Evolutionary conservation across 805 yeast genomes (phyloP), one percentile per base, ranked within the genome.

Genomic region (Zygosaccharomyces lentus): DNA sequence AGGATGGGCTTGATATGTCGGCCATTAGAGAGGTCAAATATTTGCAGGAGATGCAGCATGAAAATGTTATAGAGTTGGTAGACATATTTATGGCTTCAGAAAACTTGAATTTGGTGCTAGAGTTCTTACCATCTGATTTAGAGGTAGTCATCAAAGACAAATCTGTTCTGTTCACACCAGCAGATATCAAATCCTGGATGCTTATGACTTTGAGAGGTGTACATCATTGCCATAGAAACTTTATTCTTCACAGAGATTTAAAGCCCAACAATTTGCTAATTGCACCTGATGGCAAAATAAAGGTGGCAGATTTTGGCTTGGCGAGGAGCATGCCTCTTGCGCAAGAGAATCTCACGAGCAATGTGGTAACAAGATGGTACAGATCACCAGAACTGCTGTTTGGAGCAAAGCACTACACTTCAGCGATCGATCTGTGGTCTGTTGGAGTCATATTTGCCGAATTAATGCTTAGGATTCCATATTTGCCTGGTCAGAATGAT

Each of bases 311-410:
- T 87, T 93, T 93, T 71, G 99, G 99, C 54, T 72, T 91, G 37
- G 98, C 98, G 0, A 71, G 99, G 51, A 78, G 90, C 2, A 70
- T 87, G 47, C 91, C 95, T 0, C 74, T 82, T 19, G 87, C 90
- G 0, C 78, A 80, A 48, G 93, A 85, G 52, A 77, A 75, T 37
- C 70, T 93, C 64, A 87, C 98, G 0, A 86, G 96, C 1, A 91
- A 90, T 52, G 99, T 93, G 3, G 99, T 93, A 1, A 93, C 99
- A 2, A 70, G 98, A 49, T 93, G 99, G 99, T 93, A 93, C 66
- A 72, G 98, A 45, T 96, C 98, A 0, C 99, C 99, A 0, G 99
- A 93, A 59, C 70, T 93, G 38, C 69, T 93, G 19, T 79, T 91
- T 50, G 97, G 96, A 1, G 84, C 96, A 0, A 76, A 83, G 39